Base-by-base conservation (phyloP, 2,329 filamentous ascomycete genomes). In the Verticillium tricorpus region DNA sequence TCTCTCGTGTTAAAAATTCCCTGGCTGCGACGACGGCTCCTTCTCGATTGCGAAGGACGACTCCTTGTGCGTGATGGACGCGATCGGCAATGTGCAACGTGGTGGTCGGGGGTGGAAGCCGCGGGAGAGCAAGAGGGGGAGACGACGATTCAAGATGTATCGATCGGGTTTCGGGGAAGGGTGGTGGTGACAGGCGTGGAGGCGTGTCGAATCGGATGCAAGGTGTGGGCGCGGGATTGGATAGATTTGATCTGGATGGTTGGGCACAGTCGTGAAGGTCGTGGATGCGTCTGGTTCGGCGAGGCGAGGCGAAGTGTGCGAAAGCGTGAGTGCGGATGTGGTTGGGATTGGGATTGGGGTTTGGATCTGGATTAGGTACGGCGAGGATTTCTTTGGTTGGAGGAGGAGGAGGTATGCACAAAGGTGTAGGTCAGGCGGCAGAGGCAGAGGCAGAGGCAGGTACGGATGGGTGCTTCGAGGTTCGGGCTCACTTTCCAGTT, bases 1-100 rank as follows among this genome's bases (percentile, higher is more conserved):
- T 62, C 58, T 59, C 45, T 57, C 40, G 37, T 52, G 37, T 56
- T 58, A 60, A 59, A 50, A 62, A 50, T 54, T 59, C 58, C 45
- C 58, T 54, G 45, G 22, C 58, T 55, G 58, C 58, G 58, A 59
- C 40, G 28, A 55, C 58, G 58, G 58, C 58, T 59, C 58, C 58
- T 59, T 59, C 58, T 59, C 58, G 15, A 37, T 34, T 54, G 28
- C 28, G 45, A 59, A 54, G 58, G 45, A 45, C 58, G 58, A 39
- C 58, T 52, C 58, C 58, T 59, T 58, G 25, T 39, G 57, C 57
- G 57, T 58, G 39, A 14, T 32, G 55, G 22, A 37, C 55, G 55
- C n/a, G 31, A 25, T 19, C 22, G 57, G 14, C 15, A 25, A 50
- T 50, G 19, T 17, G 25, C 37, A 19, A 22, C 5, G 56, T 39